These are phyloP conservation scores for Begonia fuchsioides DNA, from an alignment of 306 rosid species.

Conservation along the genomic window DNA sequence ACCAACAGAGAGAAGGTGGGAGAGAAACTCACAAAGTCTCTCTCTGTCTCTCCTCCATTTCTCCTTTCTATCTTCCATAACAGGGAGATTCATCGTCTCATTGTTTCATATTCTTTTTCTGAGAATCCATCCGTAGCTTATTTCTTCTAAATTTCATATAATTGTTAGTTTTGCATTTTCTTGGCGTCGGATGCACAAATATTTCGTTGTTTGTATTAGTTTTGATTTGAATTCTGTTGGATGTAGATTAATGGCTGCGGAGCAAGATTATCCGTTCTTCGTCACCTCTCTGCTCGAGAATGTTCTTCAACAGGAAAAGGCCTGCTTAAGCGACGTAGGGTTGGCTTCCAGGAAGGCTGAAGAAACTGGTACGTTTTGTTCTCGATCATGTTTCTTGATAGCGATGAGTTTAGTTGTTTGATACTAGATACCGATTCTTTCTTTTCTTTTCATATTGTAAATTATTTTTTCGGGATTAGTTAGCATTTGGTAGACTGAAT, in stretches of 20 bases:
- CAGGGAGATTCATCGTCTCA: constrained; percentile 7
- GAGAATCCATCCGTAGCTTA: neutral
- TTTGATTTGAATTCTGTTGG: constrained; percentile 10
- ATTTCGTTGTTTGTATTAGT: no score
- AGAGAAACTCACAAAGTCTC: constrained; percentile 4
- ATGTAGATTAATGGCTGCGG: constrained; percentile 30
- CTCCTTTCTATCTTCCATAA: constrained; percentile 19
- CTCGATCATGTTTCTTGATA: neutral
- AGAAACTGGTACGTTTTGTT: constrained; percentile 44
- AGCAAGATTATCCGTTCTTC: constrained; percentile 44
- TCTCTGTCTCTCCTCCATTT: constrained; percentile 1
- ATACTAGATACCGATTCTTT: no score
- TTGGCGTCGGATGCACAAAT: no score
- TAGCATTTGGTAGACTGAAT: no score
- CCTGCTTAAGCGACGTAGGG: constrained; percentile 17
- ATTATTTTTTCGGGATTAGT: no score
- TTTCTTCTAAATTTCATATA: no score
- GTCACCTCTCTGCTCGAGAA: constrained; percentile 62
- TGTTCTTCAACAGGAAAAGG: constrained; percentile 52
- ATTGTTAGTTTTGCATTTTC: no score
- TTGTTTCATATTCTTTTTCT: neutral
- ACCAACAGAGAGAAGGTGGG: constrained; percentile 10
- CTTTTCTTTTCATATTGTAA: no score
- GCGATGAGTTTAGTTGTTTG: no score
- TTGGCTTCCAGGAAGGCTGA: constrained; percentile 56